Base-by-base conservation (phyloP, 768 basidiomycete species). In the Clavaria fumosa region DNA sequence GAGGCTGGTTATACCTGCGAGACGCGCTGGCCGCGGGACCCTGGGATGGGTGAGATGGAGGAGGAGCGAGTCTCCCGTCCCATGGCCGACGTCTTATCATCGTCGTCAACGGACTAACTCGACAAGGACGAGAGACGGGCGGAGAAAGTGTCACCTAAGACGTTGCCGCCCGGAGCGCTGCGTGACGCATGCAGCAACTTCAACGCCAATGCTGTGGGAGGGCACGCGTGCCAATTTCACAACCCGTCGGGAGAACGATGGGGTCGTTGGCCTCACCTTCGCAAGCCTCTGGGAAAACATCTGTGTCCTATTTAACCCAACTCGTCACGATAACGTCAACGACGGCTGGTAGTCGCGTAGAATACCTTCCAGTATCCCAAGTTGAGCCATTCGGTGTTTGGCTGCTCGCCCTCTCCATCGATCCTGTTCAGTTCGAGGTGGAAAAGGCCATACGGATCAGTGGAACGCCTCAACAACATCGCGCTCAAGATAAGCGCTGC, bases 281-380 rank as follows among this genome's bases (percentile, higher is more conserved):
- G 47, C 75, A 78, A 21, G 76, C 75, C 15, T 67, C 49, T 3
- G 76, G 72, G 44, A 78, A 78, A 11, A 50, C 40, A 39, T 48
- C 36, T 2, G 68, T 65, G 37, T 69, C 51, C 71, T 75, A 40
- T 31, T 7, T 12, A 43, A 9, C 9, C 27, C 17, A 24, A 7
- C 35, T 19, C 15, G 21, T 23, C 28, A 37, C 7, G 6, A 9
- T 21, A 32, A 12, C 20, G n/a, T 18, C 3, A 14, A 4, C 23
- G 22, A 17, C 12, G 4, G 33, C 27, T 20, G 28, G 22, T 37
- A 28, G 35, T 24, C 11, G 47, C 57, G 31, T 24, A n/a, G n/a
- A 28, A 9, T 28, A 72, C 76, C 64, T 67, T 66, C 77, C 75
- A 78, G 43, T 62, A 74, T 3, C 76, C 76, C 70, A 78, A 73